Evolutionary conservation across 2,329 filamentous ascomycete species (phyloP), one percentile per base, ranked within the genome.

Genomic region (Sarocladiaceae sp.): DNA sequence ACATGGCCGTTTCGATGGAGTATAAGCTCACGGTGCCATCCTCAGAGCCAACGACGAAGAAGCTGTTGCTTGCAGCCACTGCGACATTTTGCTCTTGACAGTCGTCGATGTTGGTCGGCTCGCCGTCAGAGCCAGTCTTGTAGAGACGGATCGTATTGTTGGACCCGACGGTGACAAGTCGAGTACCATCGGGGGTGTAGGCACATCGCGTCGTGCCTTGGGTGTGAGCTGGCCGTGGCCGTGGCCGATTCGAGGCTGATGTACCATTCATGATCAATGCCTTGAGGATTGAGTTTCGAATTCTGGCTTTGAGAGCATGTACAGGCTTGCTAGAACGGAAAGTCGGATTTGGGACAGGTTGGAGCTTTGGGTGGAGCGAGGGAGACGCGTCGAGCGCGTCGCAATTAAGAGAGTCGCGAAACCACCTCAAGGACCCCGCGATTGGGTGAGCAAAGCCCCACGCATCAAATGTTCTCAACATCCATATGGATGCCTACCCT

Each of bases 1-100:
- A 88, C 21, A 72, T 64, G 56, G 83, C 82, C 3, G 78, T 80
- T 46, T 78, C 73, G 41, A 96, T 74, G n/a, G 85, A 86, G 69
- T 94, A 98, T 55, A 89, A 80, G 70, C 85, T 95, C 56, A 98
- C 88, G n/a, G 85, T 93, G 58, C 94, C 93, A 66, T 97, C 90
- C 63, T 98, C 91, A 16, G 88, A 87, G 21, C 89, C 93, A 49
- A 88, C 82, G 34, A 97, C 80, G 60, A 96, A 95, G 63, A 86
- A 89, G 48, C 85, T 80, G 58, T 91, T 77, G 27, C 80, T 79
- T 16, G 88, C 81, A 23, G 81, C 85, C 18, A 97, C 79, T 24
- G 84, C 82, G 16, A 86, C 74, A 58, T 95, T 95, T 51, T 87
- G 84, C 54, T 96, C 91, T 48, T 85, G 85, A 45, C 85, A 88